phyloP scores from a whole-genome alignment of 495 filamentous ascomycete genomes.

The Penicillium canescens region DNA sequence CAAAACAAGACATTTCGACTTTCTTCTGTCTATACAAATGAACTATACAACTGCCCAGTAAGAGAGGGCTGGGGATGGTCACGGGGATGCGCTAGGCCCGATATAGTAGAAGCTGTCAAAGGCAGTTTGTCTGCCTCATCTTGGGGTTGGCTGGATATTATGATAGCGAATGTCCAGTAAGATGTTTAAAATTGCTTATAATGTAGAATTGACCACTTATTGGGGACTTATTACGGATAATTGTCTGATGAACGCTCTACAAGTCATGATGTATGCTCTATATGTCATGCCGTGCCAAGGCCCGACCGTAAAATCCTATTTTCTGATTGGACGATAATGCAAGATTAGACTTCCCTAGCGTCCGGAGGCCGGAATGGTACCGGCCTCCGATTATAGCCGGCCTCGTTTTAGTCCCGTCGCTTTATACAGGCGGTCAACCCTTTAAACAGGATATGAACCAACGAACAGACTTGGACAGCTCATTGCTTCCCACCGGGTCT shows the following conservation, averaged over 20 bases:
- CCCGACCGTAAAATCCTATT: not conserved
- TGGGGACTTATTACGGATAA: not conserved
- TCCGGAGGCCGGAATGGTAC: constrained; percentile 44
- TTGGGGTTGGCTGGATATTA: not conserved
- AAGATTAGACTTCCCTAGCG: constrained; percentile 33
- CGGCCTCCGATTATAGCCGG: constrained; percentile 49
- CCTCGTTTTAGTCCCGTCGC: not conserved
- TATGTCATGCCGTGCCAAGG: constrained; percentile 31
- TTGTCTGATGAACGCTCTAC: constrained; percentile 1
- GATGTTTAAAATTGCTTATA: not conserved
- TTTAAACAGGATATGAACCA: too few relatives aligned
- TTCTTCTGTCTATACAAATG: constrained; percentile 15
- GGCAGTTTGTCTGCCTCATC: not conserved
- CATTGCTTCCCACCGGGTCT: too few relatives aligned
- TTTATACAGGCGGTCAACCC: too few relatives aligned
- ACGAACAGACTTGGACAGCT: too few relatives aligned
- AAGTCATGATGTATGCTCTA: constrained; percentile 19
- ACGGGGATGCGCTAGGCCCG: constrained; percentile 36
- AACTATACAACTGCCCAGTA: constrained; percentile 35
- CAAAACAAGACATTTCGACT: constrained; percentile 7
- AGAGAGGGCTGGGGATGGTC: constrained; percentile 29
- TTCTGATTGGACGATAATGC: constrained; percentile 25
- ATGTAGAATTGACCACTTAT: not conserved
- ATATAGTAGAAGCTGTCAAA: constrained; percentile 12
- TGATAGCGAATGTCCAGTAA: not conserved